Evolutionary conservation across 139 green algal species (phyloP), one percentile per base, ranked within the genome.

Genomic region (Coelastrella sp.): DNA sequence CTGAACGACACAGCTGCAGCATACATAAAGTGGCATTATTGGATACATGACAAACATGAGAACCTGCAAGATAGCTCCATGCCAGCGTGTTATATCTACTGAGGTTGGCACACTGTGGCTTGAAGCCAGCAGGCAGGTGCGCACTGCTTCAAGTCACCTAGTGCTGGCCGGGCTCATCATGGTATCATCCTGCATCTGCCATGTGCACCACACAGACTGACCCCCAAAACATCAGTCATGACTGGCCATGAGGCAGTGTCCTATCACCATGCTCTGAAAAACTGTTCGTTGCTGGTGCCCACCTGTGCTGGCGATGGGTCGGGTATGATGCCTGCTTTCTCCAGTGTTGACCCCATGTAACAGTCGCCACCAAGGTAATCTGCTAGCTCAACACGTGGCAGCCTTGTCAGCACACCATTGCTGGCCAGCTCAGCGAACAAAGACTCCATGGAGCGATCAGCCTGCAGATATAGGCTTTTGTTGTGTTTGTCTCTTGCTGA

Each of bases 341-440:
- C 91, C 60, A 95, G 86, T n/a, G 90, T 93, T n/a, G 92, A 60
- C 3, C 91, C 94, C 86, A 95, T 87, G 80, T 91, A 95, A 82
- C 89, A 92, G 89, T 88, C 85, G 1, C 87, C 88, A 5, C 95
- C 96, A n/a, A 97, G 82, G 87, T 95, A 97, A 79, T 96, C 93
- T 56, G 60, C 82, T 6, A 80, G 74, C 74, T 80, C 74, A 80
- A 58, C 74, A 17, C 25, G 25, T 57, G 85, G 85, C 22, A 81
- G 24, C 66, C 25, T 49, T 1, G 49, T 84, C 75, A 98, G 84
- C 83, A 99, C 95, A 83, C 94, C 94, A 25, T 96, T 94, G 27
- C 78, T 89, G 5, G 97, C 96, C 63, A 99, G 95, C 96, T 99
- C 97, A 58, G 95, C 94, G 87, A 97, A 98, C 35, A 99, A 93